A percentile compares a stretch with the other conserved stretches of the same genome.
Conservation (phyloP, 1,284 basidiomycete species). For the Golubevia pallescens region DNA sequence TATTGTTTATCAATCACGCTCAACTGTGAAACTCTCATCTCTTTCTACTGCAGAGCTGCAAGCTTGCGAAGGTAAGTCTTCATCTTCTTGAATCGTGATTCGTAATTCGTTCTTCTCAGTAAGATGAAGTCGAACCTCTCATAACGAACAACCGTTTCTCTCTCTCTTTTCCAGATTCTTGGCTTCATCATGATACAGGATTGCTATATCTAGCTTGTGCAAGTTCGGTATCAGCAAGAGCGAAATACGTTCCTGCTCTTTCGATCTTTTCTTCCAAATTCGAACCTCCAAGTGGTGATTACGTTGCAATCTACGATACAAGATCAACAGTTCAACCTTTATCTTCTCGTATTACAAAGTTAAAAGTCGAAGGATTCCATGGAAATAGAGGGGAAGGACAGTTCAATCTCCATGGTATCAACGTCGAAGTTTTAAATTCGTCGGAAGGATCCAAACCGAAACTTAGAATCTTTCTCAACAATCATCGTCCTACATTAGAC, state of each 20-base stretch:
- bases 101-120: no score
- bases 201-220: slow-evolving; percentile 47
- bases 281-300: slow-evolving; percentile 20
- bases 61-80: no score
- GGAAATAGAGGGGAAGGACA: slow-evolving; percentile 18
- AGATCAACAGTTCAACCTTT: slow-evolving; percentile 13
- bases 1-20: no score
- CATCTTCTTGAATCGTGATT: no score
- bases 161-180: slow-evolving; percentile 20
- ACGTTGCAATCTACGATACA: slow-evolving; percentile 43
- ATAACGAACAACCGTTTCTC: no score
- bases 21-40: no score
- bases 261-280: background rate
- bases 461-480: slow-evolving; percentile 44
- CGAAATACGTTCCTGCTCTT: slow-evolving; percentile 27
- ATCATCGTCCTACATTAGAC: slow-evolving; percentile 42
- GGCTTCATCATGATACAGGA: slow-evolving; percentile 35
- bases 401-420: slow-evolving; percentile 40
- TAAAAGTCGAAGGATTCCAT: slow-evolving; percentile 22
- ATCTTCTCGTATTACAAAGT: slow-evolving; percentile 23
- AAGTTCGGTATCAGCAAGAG: slow-evolving; percentile 11
- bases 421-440: slow-evolving; percentile 21
- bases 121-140: no score
- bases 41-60: no score
- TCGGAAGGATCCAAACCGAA: slow-evolving; percentile 25